Percentiles rank a stretch among this genome's conserved stretches.
These are phyloP conservation scores for Stagonosporopsis rhizophila DNA, from an alignment of 2,329 filamentous ascomycete genomes.

Conservation along the genomic window DNA sequence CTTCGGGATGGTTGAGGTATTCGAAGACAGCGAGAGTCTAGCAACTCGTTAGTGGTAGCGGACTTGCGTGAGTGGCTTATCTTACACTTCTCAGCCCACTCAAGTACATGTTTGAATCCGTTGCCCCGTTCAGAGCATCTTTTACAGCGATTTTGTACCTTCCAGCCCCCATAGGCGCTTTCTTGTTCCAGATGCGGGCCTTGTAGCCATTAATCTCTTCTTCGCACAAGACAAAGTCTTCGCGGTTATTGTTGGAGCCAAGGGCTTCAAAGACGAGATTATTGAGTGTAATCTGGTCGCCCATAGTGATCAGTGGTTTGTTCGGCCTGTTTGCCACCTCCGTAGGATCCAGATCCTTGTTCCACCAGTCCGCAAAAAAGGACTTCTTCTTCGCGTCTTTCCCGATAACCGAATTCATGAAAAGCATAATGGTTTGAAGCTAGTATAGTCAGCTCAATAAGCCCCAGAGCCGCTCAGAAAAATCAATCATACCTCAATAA, in stretches of 20 bases:
- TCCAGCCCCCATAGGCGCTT: not conserved
- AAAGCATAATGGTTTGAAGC: not conserved
- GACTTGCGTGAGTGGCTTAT: no score
- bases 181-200: not conserved
- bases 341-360: not conserved
- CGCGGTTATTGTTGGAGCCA: not conserved
- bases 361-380: not conserved
- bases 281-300: not conserved
- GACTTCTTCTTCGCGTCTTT: not conserved
- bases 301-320: conserved; percentile 5
- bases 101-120: conserved; percentile 1
- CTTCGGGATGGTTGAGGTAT: not conserved
- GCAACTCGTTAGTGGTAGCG: not conserved
- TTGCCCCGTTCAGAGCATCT: not conserved
- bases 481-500: not conserved
- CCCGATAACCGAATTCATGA: not conserved
- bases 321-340: not conserved
- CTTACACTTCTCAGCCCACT: conserved; percentile 4
- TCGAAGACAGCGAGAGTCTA: not conserved
- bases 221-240: conserved; percentile 6
- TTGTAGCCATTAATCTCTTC: conserved; percentile 7
- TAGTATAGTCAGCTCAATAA: not conserved
- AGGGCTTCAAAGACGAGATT: conserved; percentile 5
- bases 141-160: conserved; percentile 1
- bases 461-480: no score